Percentiles rank a stretch among this genome's conserved stretches.
phyloP scores from a whole-genome alignment of 257 asterid genomes.

The Hygrophila difformis region DNA sequence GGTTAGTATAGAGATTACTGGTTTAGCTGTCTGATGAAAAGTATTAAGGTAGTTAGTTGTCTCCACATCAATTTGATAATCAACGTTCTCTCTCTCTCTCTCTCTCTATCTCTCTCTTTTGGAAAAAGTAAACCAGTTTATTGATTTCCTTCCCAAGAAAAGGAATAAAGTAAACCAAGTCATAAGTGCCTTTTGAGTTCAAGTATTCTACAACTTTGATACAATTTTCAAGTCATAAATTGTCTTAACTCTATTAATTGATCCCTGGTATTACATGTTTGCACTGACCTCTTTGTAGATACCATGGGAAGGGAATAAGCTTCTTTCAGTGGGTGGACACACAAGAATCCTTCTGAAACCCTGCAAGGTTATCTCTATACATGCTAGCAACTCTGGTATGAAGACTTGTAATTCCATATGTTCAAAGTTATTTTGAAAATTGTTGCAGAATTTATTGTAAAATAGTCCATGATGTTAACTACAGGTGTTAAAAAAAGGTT shows the following conservation, averaged over 20 bases:
- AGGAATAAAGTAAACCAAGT: too few species aligned
- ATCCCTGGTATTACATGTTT: conserved; percentile 16
- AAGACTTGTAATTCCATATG: too few species aligned
- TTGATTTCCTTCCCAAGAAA: too few species aligned
- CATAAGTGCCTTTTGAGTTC: too few species aligned
- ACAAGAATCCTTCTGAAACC: conserved; percentile 72
- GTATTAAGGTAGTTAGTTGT: too few species aligned
- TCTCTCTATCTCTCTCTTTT: too few species aligned
- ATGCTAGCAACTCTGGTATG: conserved; percentile 6
- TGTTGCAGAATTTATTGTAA: background rate
- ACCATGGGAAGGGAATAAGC: conserved; percentile 86
- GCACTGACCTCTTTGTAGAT: conserved; percentile 40
- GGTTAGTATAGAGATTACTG: conserved; percentile 46
- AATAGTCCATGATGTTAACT: conserved; percentile 14
- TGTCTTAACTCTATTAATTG: background rate
- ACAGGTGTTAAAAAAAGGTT: conserved; percentile 11
- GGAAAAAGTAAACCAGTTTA: too few species aligned
- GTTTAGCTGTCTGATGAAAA: conserved; percentile 17
- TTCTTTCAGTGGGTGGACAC: conserved; percentile 92
- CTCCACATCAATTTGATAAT: too few species aligned
- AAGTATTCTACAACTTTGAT: conserved; percentile 6
- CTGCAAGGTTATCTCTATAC: conserved; percentile 56
- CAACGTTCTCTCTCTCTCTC: too few species aligned
- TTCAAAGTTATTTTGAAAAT: background rate
- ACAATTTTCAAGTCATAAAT: conserved; percentile 5